A percentile compares a stretch with the other conserved stretches of the same genome.
phyloP scores from a whole-genome alignment of 2,329 filamentous ascomycete genomes.

The Mycosphaerella arachidis region DNA sequence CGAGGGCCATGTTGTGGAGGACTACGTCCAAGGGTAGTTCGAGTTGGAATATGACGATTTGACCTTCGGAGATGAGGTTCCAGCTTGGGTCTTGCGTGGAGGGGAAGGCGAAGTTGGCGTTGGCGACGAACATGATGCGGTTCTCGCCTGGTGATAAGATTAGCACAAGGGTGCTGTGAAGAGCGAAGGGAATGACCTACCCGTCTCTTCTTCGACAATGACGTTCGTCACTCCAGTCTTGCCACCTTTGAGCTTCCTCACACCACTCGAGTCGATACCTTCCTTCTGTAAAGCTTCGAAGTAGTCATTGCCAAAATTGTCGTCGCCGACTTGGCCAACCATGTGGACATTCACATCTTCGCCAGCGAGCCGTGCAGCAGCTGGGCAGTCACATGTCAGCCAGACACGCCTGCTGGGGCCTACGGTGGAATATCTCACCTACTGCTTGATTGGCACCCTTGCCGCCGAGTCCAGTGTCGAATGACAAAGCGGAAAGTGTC shows the following conservation, averaged over 20 bases:
- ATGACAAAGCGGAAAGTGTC: conserved; percentile 74
- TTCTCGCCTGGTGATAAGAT: conserved; percentile 34
- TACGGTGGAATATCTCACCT: background rate
- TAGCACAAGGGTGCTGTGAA: conserved; percentile 23
- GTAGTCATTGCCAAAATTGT: conserved; percentile 40
- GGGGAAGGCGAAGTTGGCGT: conserved; percentile 43
- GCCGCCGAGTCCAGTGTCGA: conserved; percentile 77
- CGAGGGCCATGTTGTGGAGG: conserved; percentile 31
- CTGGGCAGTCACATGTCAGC: conserved; percentile 57
- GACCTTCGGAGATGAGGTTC: conserved; percentile 27
- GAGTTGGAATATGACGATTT: conserved; percentile 45
- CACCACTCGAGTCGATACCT: conserved; percentile 39
- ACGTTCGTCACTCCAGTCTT: conserved; percentile 49
- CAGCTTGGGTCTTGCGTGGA: conserved; percentile 24
- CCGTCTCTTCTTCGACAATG: conserved; percentile 44
- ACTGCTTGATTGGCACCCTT: conserved; percentile 97
- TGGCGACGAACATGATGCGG: conserved; percentile 45
- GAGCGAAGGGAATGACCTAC: conserved; percentile 21
- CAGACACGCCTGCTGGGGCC: conserved; percentile 47
- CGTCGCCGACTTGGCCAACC: conserved; percentile 48
- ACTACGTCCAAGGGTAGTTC: conserved; percentile 44
- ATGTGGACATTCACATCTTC: conserved; percentile 42
- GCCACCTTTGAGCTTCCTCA: conserved; percentile 39
- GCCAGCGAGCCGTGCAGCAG: conserved; percentile 26
- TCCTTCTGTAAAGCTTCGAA: conserved; percentile 41